Base-by-base conservation (phyloP, 345 rosid species). In the Bruguiera sexangula region DNA sequence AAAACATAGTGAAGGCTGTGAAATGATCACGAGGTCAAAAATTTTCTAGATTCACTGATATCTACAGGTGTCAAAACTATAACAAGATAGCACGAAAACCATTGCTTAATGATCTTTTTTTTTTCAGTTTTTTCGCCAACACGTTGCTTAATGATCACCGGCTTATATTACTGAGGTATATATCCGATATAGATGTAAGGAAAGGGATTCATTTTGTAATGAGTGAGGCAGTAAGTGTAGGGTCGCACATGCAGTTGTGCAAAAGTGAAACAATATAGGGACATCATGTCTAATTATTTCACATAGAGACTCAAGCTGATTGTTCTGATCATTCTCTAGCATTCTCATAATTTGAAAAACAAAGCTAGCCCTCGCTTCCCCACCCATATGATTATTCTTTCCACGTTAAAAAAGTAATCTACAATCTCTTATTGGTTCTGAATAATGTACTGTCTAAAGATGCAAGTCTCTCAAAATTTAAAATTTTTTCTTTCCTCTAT, bases 271-370 rank as follows among this genome's bases (percentile, higher is more conserved):
- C 73, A 68, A 78, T 77, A 63, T 13, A 43, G 57, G 55, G 62
- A 80, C 70, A 84, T 85, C 80, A 84, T 84, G 79, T 70, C 79
- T 81, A 79, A 86, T 86, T 81, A 86, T 86, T 82, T 83, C 87
- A 56, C 75, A 18, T 70, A 73, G 86, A 81, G 81, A 78, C 86
- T 82, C 78, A 69, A 56, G 66, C 82, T 82, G 84, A 79, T 83
- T 75, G 69, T 78, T 73, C 75, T 68, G 67, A 82, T 84, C 63
- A 79, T 79, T 34, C 79, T 50, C 71, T 73, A 68, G 79, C 82
- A 76, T 79, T 73, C 82, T 79, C 80, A 79, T 79, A 71, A 81
- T 82, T 73, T 78, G 82, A 70, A 74, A 80, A 67, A 80, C 75
- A 67, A 81, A 76, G 79, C 60, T 76, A 62, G 60, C 66, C 75